Evolutionary conservation across 768 basidiomycete species (phyloP), one percentile per base, ranked within the genome.

Genomic region (Floccularia luteovirens): DNA sequence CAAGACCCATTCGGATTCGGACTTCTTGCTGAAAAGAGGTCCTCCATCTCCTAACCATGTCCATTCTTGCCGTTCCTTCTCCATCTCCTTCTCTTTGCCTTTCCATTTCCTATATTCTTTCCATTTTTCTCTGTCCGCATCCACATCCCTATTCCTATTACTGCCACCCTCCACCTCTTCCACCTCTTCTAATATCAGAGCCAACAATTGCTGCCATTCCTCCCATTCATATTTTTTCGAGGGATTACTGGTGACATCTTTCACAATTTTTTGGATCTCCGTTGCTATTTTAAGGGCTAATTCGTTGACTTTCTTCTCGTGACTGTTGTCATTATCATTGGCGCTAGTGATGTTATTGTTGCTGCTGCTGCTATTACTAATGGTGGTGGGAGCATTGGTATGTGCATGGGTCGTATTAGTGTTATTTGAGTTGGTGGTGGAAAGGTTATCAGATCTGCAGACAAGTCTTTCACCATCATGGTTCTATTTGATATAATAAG

Each of bases 11-110:
- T 63, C 53, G 14, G 60, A 58, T 44, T 67, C 67, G 7, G 55
- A 57, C 3, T 53, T 47, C 5, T 43, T 37, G 31, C 62, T 65
- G 38, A 67, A 60, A 22, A 69, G 48, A 16, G 67, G 66, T 5
- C 67, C 64, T 0, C 64, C 54, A 39, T 67, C 65, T 0, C 55
- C 56, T 22, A 67, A 45, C 67, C 65, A 68, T 2, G 59, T 59
- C 61, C 60, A 64, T 4, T 16, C 31, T 20, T 20, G 46, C 30
- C 31, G 39, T 37, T 14, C 31, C 38, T 24, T 38, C 30, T 21
- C 23, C 7, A n/a, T 31, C 13, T 2, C 20, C 28, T 19, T 3
- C 24, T 24, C 21, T 20, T 39, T 31, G 21, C 17, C 22, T 22
- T 25, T 32, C n/a, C 24, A 7, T 7, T 42, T 27, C 8, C 5